Percentiles rank a stretch among this genome's conserved stretches.
phyloP scores from a whole-genome alignment of 2,329 filamentous ascomycete genomes.

The Blastomyces parvus region DNA sequence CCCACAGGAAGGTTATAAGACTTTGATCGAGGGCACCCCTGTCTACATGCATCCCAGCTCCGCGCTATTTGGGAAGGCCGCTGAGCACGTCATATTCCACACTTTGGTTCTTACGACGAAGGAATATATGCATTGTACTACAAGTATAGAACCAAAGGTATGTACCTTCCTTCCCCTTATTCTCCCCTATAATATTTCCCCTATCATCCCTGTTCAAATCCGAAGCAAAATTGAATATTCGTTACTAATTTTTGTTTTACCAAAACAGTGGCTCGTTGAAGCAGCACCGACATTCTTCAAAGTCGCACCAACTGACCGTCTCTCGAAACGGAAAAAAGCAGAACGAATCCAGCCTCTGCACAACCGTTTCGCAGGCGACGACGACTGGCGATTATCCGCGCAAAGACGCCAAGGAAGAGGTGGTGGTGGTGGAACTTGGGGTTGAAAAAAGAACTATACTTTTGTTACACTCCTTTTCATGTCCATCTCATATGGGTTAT shows the following conservation, averaged over 20 bases:
- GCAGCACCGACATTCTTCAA: constrained; percentile 99
- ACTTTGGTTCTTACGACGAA: constrained; percentile 50
- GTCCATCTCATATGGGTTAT: background rate
- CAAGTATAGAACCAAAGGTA: constrained; percentile 78
- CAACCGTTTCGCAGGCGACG: constrained; percentile 82
- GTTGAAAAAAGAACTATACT: constrained; percentile 22
- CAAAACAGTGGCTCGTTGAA: constrained; percentile 62
- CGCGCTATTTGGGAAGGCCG: constrained; percentile 87
- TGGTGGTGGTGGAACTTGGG: constrained; percentile 91
- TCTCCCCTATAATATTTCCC: background rate
- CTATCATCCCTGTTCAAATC: background rate
- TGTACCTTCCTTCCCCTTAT: constrained; percentile 11
- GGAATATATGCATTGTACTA: constrained; percentile 97
- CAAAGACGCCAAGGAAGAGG: constrained; percentile 77
- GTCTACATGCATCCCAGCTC: constrained; percentile 91
- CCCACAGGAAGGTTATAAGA: constrained; percentile 95
- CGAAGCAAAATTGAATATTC: constrained; percentile 2
- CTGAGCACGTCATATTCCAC: constrained; percentile 94
- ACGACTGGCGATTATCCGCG: constrained; percentile 88
- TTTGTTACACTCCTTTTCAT: background rate
- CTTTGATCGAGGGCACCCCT: constrained; percentile 85
- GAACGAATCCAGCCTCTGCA: constrained; percentile 93
- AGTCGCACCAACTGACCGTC: constrained; percentile 73
- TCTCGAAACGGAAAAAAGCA: constrained; percentile 86
- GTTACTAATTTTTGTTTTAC: constrained; percentile 4